A percentile compares a stretch with the other conserved stretches of the same genome.
phyloP scores from a whole-genome alignment of 2,329 filamentous ascomycete species.

The Penicillium paneum region DNA sequence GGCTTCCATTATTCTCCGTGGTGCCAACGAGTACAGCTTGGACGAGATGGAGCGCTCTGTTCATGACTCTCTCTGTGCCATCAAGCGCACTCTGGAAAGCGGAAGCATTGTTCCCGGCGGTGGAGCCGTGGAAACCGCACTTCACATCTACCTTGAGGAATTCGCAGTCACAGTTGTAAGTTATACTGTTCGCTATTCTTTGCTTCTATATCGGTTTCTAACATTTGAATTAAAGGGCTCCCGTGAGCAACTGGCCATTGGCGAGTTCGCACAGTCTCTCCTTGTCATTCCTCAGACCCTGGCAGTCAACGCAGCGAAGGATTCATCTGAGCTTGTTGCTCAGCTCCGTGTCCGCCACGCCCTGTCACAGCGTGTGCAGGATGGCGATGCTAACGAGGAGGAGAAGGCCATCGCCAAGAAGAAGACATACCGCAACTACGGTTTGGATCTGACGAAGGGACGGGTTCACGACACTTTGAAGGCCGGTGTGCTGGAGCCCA shows the following conservation, averaged over 20 bases:
- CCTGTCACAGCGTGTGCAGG: slow-evolving; percentile 84
- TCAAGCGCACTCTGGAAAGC: slow-evolving; percentile 95
- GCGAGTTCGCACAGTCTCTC: slow-evolving; percentile 92
- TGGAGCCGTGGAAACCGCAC: slow-evolving; percentile 94
- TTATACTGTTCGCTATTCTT: slow-evolving; percentile 18
- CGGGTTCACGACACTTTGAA: slow-evolving; percentile 92
- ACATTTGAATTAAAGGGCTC: slow-evolving; percentile 57
- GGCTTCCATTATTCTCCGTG: slow-evolving; percentile 92
- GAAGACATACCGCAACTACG: slow-evolving; percentile 99
- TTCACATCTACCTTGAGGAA: slow-evolving; percentile 98
- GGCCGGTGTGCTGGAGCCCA: slow-evolving; percentile 91
- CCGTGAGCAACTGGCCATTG: slow-evolving; percentile 94
- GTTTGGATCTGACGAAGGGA: slow-evolving; percentile 82
- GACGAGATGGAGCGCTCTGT: slow-evolving; percentile 99
- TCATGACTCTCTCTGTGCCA: slow-evolving; percentile 92
- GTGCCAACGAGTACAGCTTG: slow-evolving; percentile 91
- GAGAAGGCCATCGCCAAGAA: slow-evolving; percentile 87
- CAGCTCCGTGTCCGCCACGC: slow-evolving; percentile 93
- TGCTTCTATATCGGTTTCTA: slow-evolving; percentile 3
- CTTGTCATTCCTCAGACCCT: slow-evolving; percentile 95
- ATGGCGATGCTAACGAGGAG: slow-evolving; percentile 72
- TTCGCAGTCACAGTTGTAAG: slow-evolving; percentile 90
- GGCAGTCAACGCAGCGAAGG: slow-evolving; percentile 94
- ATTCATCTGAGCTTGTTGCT: slow-evolving; percentile 89
- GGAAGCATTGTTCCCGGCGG: slow-evolving; percentile 95